A percentile compares a stretch with the other conserved stretches of the same genome.
Conservation (phyloP, 148 eudicot genomes). For the Rhododendron griersonianum region DNA sequence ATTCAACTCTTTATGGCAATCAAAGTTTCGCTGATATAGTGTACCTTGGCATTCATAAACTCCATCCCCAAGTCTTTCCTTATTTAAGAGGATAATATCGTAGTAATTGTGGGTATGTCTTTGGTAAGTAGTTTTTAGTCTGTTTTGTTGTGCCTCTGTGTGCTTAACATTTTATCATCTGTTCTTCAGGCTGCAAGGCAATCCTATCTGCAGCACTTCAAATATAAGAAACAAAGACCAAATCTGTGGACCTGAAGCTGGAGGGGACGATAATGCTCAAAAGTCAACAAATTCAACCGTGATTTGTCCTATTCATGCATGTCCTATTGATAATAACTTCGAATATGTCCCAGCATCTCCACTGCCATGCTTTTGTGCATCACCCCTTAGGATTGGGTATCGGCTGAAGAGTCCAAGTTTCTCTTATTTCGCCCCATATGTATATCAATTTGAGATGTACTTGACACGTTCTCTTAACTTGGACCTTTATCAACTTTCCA, state of each 20-base stretch:
- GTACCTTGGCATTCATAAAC: neutral
- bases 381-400: conserved; percentile 72
- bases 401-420: conserved; percentile 91
- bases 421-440: conserved; percentile 60
- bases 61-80: neutral
- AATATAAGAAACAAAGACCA: conserved; percentile 30
- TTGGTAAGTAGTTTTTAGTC: neutral
- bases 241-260: conserved; percentile 52
- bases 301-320: conserved; percentile 47
- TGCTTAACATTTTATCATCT: conserved; percentile 17
- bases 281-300: conserved; percentile 26
- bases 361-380: conserved; percentile 71
- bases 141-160: neutral
- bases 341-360: conserved; percentile 66
- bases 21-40: neutral
- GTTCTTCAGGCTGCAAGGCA: conserved; percentile 62
- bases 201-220: conserved; percentile 58
- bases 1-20: neutral
- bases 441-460: conserved; percentile 41
- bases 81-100: conserved; percentile 5
- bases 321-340: conserved; percentile 48
- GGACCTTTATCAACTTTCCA: conserved; percentile 51
- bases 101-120: neutral
- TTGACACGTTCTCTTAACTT: conserved; percentile 47
- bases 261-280: conserved; percentile 28